Evolutionary conservation across 2,329 filamentous ascomycete species (phyloP), one percentile per base, ranked within the genome.

Genomic region (Biscogniauxia marginata): DNA sequence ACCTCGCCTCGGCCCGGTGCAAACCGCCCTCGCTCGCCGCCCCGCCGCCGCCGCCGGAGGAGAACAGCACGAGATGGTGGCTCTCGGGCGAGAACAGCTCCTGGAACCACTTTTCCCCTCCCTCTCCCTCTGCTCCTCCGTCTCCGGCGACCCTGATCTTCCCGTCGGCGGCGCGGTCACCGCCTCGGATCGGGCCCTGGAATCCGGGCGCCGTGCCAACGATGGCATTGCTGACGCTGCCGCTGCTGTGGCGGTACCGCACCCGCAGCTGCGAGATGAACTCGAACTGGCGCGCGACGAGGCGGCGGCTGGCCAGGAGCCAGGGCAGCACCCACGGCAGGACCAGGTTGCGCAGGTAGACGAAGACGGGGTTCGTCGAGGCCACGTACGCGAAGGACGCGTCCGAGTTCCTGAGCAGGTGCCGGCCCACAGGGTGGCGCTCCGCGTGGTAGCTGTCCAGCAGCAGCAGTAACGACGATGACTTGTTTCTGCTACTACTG

Each of bases 361-460:
- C 54, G 44, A 69, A 69, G 55, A 76, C 39, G 53, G 70, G 68
- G 53, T 70, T 75, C 11, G 66, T 66, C 1, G 70, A 73, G 0
- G 74, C 68, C 13, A 74, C 63, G 61, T 67, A 65, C 7, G 69
- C 72, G 56, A 79, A 78, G 4, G 67, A 64, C 8, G 57, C 65
- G 57, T 79, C 77, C 0, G 76, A 77, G 1, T 66, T 73, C 22
- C 69, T 58, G 7, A 78, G 67, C 2, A 82, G 69, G 43, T 70
- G 72, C 18, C 71, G 66, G 0, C 79, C 79, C 18, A 81, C 75
- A 0, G 75, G 73, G n/a, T 73, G 71, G 3, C 80, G 74, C 58
- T 83, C 79, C 1, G 57, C 54, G 52, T 79, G 71, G 61, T 81
- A 83, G 34, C 71, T 79, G 45, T 77, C 71, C 1, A 83, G 70